A percentile compares a stretch with the other conserved stretches of the same genome.
phyloP scores from a whole-genome alignment of 2,329 filamentous ascomycete genomes.

The Aspergillus sp. region DNA sequence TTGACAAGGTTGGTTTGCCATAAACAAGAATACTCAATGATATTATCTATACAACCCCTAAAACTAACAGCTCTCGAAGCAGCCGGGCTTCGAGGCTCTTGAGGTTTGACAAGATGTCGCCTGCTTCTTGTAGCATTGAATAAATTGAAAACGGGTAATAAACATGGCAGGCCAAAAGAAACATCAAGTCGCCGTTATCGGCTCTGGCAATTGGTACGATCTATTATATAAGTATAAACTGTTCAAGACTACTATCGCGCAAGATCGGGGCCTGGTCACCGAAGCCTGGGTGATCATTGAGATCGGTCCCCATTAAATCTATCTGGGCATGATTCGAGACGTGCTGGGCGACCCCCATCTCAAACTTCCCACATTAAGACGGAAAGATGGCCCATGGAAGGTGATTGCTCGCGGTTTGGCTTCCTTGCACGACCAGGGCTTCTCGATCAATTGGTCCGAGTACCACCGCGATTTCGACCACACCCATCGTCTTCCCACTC shows the following conservation, averaged over 20 bases:
- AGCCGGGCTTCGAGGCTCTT: no score
- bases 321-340: conserved; percentile 66
- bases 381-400: conserved; percentile 64
- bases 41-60: no score
- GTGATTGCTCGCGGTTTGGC: conserved; percentile 59
- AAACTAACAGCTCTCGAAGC: no score
- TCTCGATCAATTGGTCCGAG: conserved; percentile 69
- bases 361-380: conserved; percentile 61
- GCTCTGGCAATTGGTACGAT: no score
- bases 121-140: no score
- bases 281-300: conserved; percentile 71
- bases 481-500: conserved; percentile 57
- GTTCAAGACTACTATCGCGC: conserved; percentile 42
- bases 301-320: conserved; percentile 70
- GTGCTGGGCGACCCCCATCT: conserved; percentile 57
- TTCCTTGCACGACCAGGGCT: conserved; percentile 61
- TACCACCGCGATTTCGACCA: conserved; percentile 63
- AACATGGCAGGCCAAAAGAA: no score
- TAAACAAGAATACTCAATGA: no score
- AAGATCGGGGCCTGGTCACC: conserved; percentile 50
- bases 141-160: no score
- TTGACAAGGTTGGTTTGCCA: no score
- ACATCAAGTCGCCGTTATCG: no score
- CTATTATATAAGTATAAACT: no score
- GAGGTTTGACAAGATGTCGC: no score